phyloP scores from a whole-genome alignment of 2,329 filamentous ascomycete genomes.

The Colletotrichum salicis region DNA sequence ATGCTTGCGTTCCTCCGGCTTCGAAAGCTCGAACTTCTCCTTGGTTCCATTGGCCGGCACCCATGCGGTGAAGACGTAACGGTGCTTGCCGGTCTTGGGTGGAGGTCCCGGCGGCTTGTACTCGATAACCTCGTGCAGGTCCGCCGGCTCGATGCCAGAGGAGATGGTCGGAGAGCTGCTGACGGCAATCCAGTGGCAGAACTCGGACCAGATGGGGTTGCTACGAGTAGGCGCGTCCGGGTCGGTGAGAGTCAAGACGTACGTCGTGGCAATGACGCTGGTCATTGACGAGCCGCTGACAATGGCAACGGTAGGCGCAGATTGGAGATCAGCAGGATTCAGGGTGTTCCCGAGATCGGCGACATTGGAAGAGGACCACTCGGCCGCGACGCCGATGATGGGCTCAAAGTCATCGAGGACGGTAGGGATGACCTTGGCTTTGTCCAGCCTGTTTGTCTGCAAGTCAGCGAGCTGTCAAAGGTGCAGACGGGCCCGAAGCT shows the following conservation, averaged over 20 bases:
- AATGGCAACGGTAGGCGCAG: slow-evolving; percentile 27
- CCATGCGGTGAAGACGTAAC: slow-evolving; percentile 56
- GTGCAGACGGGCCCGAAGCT: too few species aligned
- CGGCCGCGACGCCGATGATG: slow-evolving; percentile 32
- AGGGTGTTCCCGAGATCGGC: slow-evolving; percentile 36
- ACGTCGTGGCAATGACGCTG: slow-evolving; percentile 39
- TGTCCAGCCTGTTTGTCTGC: slow-evolving; percentile 12
- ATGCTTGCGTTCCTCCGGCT: slow-evolving; percentile 49
- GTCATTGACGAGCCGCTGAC: slow-evolving; percentile 28
- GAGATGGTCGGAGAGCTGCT: slow-evolving; percentile 41
- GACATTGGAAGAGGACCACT: slow-evolving; percentile 25
- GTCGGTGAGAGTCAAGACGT: slow-evolving; percentile 51
- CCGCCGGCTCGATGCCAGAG: slow-evolving; percentile 34
- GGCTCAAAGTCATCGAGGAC: slow-evolving; percentile 36
- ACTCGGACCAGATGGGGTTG: slow-evolving; percentile 56
- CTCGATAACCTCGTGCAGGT: slow-evolving; percentile 49
- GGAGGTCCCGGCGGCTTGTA: slow-evolving; percentile 56
- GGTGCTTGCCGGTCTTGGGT: slow-evolving; percentile 53
- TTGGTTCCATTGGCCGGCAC: slow-evolving; percentile 52
- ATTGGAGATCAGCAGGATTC: slow-evolving; percentile 29
- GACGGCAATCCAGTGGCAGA: slow-evolving; percentile 58
- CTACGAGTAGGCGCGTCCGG: slow-evolving; percentile 55
- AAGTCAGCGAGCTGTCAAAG: not conserved
- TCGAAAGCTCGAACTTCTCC: slow-evolving; percentile 45
- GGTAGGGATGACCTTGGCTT: slow-evolving; percentile 34